Percentiles rank a stretch among this genome's conserved stretches.
phyloP scores from a whole-genome alignment of 371 early-diverging fungal species.

The Mortierella sp. region DNA sequence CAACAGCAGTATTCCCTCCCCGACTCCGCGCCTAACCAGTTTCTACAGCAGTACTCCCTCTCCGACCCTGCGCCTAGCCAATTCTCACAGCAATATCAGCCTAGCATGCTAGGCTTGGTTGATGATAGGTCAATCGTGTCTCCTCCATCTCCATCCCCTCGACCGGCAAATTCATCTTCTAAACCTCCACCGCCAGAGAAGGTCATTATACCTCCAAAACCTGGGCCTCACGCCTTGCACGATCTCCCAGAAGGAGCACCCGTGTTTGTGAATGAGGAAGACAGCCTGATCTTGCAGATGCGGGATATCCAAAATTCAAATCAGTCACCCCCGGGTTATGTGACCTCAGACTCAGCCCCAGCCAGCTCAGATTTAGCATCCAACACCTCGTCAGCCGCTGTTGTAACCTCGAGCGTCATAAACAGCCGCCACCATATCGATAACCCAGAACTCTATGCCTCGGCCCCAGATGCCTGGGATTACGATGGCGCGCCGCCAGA shows the following conservation, averaged over 20 bases:
- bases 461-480: conserved; percentile 47
- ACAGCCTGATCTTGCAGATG: background rate
- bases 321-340: too few relatives aligned
- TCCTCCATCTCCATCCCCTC: background rate
- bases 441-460: conserved; percentile 18
- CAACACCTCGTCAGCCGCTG: background rate
- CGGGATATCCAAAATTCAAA: too few relatives aligned
- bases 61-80: background rate
- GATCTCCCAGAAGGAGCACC: conserved; percentile 25
- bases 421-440: conserved; percentile 7
- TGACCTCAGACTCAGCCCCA: too few relatives aligned
- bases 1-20: conserved; percentile 4
- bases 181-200: background rate
- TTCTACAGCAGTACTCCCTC: background rate
- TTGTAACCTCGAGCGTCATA: background rate
- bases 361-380: too few relatives aligned
- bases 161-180: background rate
- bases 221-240: conserved; percentile 46
- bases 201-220: conserved; percentile 8
- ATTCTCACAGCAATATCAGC: conserved; percentile 11
- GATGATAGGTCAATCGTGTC: background rate
- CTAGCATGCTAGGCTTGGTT: background rate
- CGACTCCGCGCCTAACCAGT: background rate
- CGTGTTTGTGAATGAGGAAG: conserved; percentile 23
- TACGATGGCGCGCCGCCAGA: conserved; percentile 47